A percentile compares a stretch with the other conserved stretches of the same genome.
phyloP scores from a whole-genome alignment of 768 basidiomycete genomes.

The Leccinum truebloodii region DNA sequence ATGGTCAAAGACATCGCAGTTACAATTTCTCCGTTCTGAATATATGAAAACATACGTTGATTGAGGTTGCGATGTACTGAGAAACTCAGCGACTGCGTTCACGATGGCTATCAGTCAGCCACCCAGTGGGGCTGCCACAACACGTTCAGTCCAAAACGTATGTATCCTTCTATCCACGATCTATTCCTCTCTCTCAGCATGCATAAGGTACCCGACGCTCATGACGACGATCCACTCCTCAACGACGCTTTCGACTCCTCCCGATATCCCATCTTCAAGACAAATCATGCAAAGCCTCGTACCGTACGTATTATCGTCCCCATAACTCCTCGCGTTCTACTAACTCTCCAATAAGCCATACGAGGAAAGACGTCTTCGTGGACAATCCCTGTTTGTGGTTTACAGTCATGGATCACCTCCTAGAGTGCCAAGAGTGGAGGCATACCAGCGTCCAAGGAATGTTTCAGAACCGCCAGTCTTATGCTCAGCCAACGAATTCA shows the following conservation, averaged over 20 bases:
- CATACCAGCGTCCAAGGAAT: slow-evolving; percentile 6
- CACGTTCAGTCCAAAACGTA: not conserved
- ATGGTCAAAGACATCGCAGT: not conserved
- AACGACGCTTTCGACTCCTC: slow-evolving; percentile 17
- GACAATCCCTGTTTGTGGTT: slow-evolving; percentile 1
- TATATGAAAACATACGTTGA: not conserved
- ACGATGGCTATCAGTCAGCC: slow-evolving; percentile 9
- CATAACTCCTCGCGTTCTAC: not conserved
- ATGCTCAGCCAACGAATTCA: too few species aligned
- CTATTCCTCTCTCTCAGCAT: not conserved
- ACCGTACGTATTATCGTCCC: slow-evolving; percentile 11
- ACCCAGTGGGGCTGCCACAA: slow-evolving; percentile 16
- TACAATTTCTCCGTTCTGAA: not conserved
- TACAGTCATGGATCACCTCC: not conserved
- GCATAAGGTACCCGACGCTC: slow-evolving; percentile 8
- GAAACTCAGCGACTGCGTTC: not conserved
- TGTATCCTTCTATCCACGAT: not conserved
- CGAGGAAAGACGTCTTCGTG: slow-evolving; percentile 4
- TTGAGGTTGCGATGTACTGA: not conserved
- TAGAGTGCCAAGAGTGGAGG: not conserved
- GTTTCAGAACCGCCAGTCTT: too few species aligned
- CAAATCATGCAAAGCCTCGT: not conserved
- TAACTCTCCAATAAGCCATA: not conserved
- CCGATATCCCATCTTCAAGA: slow-evolving; percentile 11
- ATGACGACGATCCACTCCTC: too few species aligned